Evolutionary conservation across 1,284 basidiomycete species (phyloP), one percentile per base, ranked within the genome.

Genomic region (Pseudozyma sp.): DNA sequence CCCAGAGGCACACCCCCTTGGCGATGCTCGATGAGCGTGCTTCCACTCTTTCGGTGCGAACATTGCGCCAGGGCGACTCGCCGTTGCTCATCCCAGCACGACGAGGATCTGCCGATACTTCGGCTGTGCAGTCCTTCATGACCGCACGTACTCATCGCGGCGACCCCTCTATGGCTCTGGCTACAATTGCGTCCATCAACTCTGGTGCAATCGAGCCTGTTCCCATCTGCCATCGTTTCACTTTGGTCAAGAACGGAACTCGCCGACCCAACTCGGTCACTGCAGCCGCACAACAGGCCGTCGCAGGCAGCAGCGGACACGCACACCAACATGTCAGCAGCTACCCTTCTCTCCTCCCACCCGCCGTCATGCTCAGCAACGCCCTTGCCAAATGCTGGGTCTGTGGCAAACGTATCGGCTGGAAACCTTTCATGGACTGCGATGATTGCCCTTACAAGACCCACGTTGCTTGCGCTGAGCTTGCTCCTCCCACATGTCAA

Each of bases 371-470:
- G 72, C 75, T 83, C 12, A 72, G 64, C 65, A 80, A 83, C 39
- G 80, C 81, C 2, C 64, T 83, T 21, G 76, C 81, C 35, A 80
- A 79, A 57, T 83, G 81, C 65, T 76, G 75, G 68, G 76, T 81
- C 5, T 83, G 81, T 59, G 68, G 68, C 16, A 80, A 77, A 48
- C 57, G 79, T 9, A 76, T 83, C 36, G 81, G 81, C 19, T 83
- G 79, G 75, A 76, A 76, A 31, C 79, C 81, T 1, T 83, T 81
- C 47, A 77, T 81, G 70, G 81, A 83, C 56, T 83, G 81, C 60
- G 81, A 83, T 49, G 81, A 83, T 51, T 83, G 81, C 48, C 80
- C 81, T 16, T 81, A 79, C 69, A 79, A 79, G 52, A 79, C 80
- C 16, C 81, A 83, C 62, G 80, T 81, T 5, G 78, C 62, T 12